phyloP scores from a whole-genome alignment of 73 alveolate species.

The Paramecium sonneborni region DNA sequence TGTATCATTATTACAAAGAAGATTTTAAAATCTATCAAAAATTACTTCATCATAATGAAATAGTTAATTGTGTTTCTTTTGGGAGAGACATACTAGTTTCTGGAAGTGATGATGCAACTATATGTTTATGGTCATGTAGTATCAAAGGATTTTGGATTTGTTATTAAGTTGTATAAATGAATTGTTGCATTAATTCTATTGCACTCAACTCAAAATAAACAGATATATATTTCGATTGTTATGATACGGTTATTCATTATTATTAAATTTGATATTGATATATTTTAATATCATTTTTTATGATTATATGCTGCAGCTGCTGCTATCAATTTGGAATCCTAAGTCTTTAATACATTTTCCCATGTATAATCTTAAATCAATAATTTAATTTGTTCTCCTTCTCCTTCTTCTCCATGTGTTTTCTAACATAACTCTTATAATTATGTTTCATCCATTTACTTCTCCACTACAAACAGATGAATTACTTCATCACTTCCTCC shows the following conservation, averaged over 20 bases:
- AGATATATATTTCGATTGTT: not conserved
- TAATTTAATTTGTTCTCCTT: slow-evolving; percentile 56
- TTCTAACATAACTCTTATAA: slow-evolving; percentile 37
- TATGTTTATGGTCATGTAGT: not conserved
- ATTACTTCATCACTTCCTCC: slow-evolving; percentile 67
- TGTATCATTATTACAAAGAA: not conserved
- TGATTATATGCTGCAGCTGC: slow-evolving; percentile 57
- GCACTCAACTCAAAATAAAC: not conserved
- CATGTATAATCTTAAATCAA: slow-evolving; percentile 48
- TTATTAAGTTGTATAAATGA: not conserved
- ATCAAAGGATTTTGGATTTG: not conserved
- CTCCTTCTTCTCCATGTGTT: slow-evolving; percentile 53
- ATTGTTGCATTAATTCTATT: not conserved
- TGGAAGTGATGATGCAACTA: not conserved
- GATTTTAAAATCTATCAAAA: not conserved
- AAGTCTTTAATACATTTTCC: slow-evolving; percentile 55
- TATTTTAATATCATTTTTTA: not conserved
- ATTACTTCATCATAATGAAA: not conserved
- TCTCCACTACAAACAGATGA: slow-evolving; percentile 58
- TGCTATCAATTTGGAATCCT: slow-evolving; percentile 57
- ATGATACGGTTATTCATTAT: not conserved
- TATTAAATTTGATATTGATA: not conserved
- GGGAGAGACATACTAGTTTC: not conserved
- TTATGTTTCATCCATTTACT: slow-evolving; percentile 26
- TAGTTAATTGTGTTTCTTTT: not conserved